Conservation (phyloP, 2,329 filamentous ascomycete genomes). For the Aureobasidium sp. region DNA sequence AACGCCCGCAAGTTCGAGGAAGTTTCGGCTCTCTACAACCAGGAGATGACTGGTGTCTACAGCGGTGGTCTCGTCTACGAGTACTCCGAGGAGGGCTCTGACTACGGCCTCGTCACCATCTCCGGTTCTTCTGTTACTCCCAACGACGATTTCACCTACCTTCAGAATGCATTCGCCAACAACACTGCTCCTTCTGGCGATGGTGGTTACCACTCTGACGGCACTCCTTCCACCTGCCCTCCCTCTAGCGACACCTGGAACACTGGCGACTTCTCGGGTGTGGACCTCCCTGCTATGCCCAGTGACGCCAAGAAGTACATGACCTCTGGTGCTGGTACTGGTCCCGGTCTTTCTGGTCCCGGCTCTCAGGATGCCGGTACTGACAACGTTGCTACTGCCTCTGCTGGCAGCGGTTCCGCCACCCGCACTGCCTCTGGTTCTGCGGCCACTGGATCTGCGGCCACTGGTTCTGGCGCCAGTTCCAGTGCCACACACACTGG, state of each 20-base stretch:
- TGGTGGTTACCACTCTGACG: constrained; percentile 50
- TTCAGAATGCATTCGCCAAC: constrained; percentile 42
- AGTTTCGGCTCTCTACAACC: constrained; percentile 67
- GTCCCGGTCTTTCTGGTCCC: constrained; percentile 45
- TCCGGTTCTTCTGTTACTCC: constrained; percentile 42
- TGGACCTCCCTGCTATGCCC: constrained; percentile 48
- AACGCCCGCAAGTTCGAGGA: constrained; percentile 77
- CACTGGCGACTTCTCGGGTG: constrained; percentile 38
- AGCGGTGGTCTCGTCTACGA: constrained; percentile 96
- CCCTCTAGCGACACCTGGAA: constrained; percentile 46
- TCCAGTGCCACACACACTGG: constrained; percentile 5
- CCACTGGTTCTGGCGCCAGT: constrained; percentile 19
- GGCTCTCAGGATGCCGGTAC: constrained; percentile 50
- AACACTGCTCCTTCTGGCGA: constrained; percentile 46
- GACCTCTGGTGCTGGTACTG: constrained; percentile 48
- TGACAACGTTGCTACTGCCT: constrained; percentile 38
- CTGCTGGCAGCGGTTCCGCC: constrained; percentile 41
- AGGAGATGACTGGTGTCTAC: constrained; percentile 80
- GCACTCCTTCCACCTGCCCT: constrained; percentile 46
- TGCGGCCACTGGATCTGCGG: constrained; percentile 19
- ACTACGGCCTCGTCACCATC: constrained; percentile 72
- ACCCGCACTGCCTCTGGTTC: constrained; percentile 27
- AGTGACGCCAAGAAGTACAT: constrained; percentile 47
- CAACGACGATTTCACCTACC: constrained; percentile 55
- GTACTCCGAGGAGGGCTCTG: constrained; percentile 71